Base-by-base conservation (phyloP, 305 asterid genomes). In the Petunia hybrid region DNA sequence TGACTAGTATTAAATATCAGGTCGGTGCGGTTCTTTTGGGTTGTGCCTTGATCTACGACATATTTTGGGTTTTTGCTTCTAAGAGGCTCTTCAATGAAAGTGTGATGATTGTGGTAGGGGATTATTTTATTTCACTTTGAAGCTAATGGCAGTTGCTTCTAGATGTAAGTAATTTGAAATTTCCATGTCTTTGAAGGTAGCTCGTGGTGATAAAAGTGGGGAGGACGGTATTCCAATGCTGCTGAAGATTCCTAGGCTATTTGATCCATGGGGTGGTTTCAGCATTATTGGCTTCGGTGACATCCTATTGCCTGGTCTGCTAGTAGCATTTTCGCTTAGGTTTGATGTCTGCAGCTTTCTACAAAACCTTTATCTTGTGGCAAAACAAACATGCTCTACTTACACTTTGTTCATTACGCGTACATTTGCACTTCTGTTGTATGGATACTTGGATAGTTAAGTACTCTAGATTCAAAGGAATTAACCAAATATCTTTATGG, bases 191-290 rank as follows among this genome's bases (percentile, higher is more conserved):
- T 89, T 84, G 36, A 80, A 95, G 99, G 99, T 94, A 40, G 98
- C 99, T 76, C 99, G 97, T 84, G 99, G 98, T 75, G 97, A 91
- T 85, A 92, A 86, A 86, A 95, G 98, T 70, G 98, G 98, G 1
- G 97, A 91, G 87, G 97, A 92, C 81, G 98, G 99, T 48, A 92
- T 92, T 78, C 99, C 98, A 0, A 95, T 95, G 99, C 97, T 95
- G 84, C 88, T 95, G 79, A 95, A 94, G 85, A 92, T 95, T 79
- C 99, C 99, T 0, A 96, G 99, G 45, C 81, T 92, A 81, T 95
- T 95, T 85, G 99, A 95, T 89, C 99, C 99, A 35, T 94, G 99
- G 99, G 98, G 99, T 68, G 98, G 99, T 76, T 95, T 89, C 85
- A 95, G 99, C 85, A 95, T 95, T 83, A 92, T 95, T 16, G 99